Evolutionary conservation across 305 asterid genomes (phyloP).

Genomic region (Plantago coronopus): DNA sequence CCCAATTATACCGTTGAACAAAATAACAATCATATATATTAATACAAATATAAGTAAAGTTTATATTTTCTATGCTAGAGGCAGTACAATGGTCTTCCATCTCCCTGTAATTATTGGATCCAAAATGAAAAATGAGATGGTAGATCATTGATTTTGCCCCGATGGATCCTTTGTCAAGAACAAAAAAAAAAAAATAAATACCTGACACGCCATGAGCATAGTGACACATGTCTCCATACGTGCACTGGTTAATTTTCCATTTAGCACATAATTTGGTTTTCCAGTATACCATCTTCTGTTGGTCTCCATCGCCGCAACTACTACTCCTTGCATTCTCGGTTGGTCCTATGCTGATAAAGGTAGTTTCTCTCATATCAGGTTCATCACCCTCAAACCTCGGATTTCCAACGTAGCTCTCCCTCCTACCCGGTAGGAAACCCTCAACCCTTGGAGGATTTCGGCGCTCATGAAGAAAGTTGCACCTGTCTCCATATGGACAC

Average conservation of each 20-base stretch:
- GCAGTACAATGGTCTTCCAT: no score
- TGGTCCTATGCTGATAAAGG: constrained; percentile 9
- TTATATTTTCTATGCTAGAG: no score
- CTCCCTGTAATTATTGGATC: no score
- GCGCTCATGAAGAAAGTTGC: constrained; percentile 78
- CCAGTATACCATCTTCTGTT: constrained; percentile 39
- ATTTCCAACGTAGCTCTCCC: constrained; percentile 60
- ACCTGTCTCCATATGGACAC: constrained; percentile 80
- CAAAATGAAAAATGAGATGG: no score
- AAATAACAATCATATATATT: no score
- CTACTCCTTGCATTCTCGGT: background rate
- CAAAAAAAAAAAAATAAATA: constrained; percentile 15
- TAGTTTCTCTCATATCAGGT: constrained; percentile 16
- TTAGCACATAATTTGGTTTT: constrained; percentile 63
- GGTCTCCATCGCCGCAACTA: constrained; percentile 22
- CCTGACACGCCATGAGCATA: constrained; percentile 83
- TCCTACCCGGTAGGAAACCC: constrained; percentile 40
- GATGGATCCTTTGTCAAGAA: no score
- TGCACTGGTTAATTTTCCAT: constrained; percentile 77
- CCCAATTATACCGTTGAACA: no score
- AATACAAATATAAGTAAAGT: no score
- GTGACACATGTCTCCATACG: constrained; percentile 61
- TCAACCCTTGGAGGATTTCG: constrained; percentile 27
- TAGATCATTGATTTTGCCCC: no score
- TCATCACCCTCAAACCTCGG: constrained; percentile 31